Evolutionary conservation across 176 grass and related monocot genomes (phyloP).

Genomic region (Luzula sylvatica): DNA sequence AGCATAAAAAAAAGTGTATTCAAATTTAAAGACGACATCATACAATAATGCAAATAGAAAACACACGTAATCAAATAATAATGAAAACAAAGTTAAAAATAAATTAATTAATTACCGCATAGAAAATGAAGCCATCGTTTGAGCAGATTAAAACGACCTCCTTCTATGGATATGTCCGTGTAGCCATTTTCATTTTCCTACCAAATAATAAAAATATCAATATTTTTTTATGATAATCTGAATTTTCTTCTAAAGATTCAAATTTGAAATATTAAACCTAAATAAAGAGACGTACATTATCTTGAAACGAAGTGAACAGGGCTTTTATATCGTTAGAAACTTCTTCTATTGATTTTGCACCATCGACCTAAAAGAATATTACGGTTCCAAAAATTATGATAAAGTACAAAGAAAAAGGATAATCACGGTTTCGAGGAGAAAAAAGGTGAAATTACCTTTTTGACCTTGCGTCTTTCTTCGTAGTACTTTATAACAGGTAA

Average conservation of each 20-base stretch:
- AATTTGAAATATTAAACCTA: not conserved
- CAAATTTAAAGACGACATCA: not conserved
- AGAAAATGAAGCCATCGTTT: not conserved
- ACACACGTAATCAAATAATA: not conserved
- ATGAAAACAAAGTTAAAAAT: slow-evolving; percentile 7
- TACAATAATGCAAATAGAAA: not conserved
- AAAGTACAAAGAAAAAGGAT: slow-evolving; percentile 3
- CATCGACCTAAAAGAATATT: slow-evolving; percentile 33
- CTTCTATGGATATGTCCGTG: not conserved
- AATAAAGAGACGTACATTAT: slow-evolving; percentile 8
- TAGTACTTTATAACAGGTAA: slow-evolving; percentile 46
- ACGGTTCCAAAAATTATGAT: not conserved
- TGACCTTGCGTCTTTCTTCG: slow-evolving; percentile 39
- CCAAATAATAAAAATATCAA: slow-evolving; percentile 2
- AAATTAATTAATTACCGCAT: slow-evolving; percentile 10
- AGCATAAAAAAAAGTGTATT: not conserved
- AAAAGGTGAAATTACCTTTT: slow-evolving; percentile 35
- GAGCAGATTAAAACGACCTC: not conserved
- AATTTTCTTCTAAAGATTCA: not conserved
- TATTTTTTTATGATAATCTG: slow-evolving; percentile 1
- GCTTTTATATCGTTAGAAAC: slow-evolving; percentile 53
- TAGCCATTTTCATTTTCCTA: slow-evolving; percentile 9
- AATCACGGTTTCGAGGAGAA: not conserved
- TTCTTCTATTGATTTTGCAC: slow-evolving; percentile 34
- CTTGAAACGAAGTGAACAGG: slow-evolving; percentile 25